Conservation (phyloP, 2,329 filamentous ascomycete genomes). For the Coccinonectria pachysandricola region DNA sequence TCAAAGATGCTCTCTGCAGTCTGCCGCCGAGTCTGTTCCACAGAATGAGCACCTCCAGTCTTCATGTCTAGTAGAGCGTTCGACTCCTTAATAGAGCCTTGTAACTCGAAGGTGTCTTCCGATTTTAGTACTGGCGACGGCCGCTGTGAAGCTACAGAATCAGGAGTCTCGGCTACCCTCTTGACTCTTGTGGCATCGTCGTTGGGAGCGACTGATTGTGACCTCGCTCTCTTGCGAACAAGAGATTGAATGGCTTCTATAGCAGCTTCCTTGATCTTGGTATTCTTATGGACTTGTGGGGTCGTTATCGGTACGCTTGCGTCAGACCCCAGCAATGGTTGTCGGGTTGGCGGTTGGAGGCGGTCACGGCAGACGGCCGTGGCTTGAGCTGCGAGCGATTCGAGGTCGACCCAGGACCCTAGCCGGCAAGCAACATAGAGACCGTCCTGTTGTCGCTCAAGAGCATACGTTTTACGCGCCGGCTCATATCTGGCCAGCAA, state of each 20-base stretch:
- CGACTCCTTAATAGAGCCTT: too few species aligned
- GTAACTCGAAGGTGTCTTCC: slow-evolving; percentile 7
- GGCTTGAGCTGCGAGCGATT: slow-evolving; percentile 39
- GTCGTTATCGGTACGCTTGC: slow-evolving; percentile 27
- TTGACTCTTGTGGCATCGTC: slow-evolving; percentile 17
- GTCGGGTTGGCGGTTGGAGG: slow-evolving; percentile 11
- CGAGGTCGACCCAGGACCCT: slow-evolving; percentile 53
- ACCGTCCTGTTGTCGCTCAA: slow-evolving; percentile 53
- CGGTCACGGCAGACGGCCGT: slow-evolving; percentile 28
- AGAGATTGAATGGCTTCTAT: slow-evolving; percentile 55
- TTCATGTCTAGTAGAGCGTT: too few species aligned
- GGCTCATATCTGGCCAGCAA: slow-evolving; percentile 52
- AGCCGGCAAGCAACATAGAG: slow-evolving; percentile 61
- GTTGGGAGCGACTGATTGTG: slow-evolving; percentile 31
- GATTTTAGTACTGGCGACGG: slow-evolving; percentile 11
- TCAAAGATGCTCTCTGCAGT: slow-evolving; percentile 45
- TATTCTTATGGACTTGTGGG: slow-evolving; percentile 36
- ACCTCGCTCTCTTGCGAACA: slow-evolving; percentile 41
- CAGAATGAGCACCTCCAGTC: too few species aligned
- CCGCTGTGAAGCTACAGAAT: slow-evolving; percentile 8
- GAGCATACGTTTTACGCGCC: slow-evolving; percentile 43
- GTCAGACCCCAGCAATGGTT: slow-evolving; percentile 8
- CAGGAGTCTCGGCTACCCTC: slow-evolving; percentile 7
- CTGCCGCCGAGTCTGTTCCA: slow-evolving; percentile 26
- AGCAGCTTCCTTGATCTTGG: slow-evolving; percentile 45